Percentiles rank a stretch among this genome's conserved stretches.
phyloP scores from a whole-genome alignment of 2,329 filamentous ascomycete species.

The Trichoderma breve region DNA sequence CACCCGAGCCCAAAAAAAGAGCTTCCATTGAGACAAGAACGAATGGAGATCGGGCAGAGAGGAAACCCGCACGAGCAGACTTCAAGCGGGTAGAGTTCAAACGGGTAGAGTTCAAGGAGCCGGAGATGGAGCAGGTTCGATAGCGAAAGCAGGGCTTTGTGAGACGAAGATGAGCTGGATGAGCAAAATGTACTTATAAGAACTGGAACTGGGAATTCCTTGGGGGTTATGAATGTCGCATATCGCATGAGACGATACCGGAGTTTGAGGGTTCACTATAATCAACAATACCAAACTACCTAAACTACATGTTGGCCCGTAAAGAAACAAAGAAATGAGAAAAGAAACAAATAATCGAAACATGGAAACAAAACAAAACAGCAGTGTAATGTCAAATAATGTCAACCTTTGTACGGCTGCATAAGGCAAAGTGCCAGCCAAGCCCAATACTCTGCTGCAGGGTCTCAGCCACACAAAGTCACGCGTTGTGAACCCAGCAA shows the following conservation, averaged over 20 bases:
- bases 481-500: neutral
- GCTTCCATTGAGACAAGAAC: neutral
- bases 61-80: slow-evolving; percentile 23
- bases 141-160: neutral
- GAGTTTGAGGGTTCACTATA: slow-evolving; percentile 15
- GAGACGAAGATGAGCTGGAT: neutral
- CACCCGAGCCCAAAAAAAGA: slow-evolving; percentile 29
- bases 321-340: neutral
- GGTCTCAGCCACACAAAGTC: neutral
- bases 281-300: neutral
- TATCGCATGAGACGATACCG: slow-evolving; percentile 20
- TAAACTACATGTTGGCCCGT: neutral
- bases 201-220: neutral
- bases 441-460: neutral
- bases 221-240: slow-evolving; percentile 9
- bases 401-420: neutral
- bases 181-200: slow-evolving; percentile 8
- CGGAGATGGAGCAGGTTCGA: slow-evolving; percentile 34
- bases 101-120: neutral
- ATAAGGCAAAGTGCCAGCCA: neutral
- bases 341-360: neutral
- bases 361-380: neutral
- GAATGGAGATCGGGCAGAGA: slow-evolving; percentile 22
- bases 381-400: neutral
- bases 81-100: slow-evolving; percentile 3